Evolutionary conservation across 2,329 filamentous ascomycete species (phyloP), one percentile per base, ranked within the genome.

Genomic region (Grosmannia clavigera): DNA sequence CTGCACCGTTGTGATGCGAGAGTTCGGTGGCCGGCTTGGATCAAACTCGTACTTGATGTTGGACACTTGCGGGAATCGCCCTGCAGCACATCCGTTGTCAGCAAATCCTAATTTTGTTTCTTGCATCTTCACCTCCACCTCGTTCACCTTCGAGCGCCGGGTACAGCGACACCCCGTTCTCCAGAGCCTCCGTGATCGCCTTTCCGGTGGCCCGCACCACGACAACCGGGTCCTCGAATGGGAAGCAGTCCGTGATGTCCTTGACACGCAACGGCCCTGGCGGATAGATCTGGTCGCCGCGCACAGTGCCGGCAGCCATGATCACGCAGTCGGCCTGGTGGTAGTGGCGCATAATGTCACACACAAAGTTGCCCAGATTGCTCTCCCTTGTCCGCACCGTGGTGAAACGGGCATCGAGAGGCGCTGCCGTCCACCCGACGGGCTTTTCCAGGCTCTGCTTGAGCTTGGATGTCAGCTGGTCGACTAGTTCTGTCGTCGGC

Each of bases 341-440:
- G 69, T 95, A 87, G 63, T 84, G 84, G 9, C 90, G 82, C 90
- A 96, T 95, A 29, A 96, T 80, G 69, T 96, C 91, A 72, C 88
- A 94, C 3, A 95, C 87, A 70, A 95, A 95, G 72, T 96, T 96
- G 1, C 88, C 90, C 16, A 95, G 75, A 68, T 96, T 96, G 59
- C 87, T 90, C 72, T 96, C 91, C 54, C 76, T 78, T 25, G 82
- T 76, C 12, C 91, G 80, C 0, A 95, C 89, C 0, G 90, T 95
- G 19, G 84, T 87, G 71, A 96, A 96, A 2, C 91, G 85, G 2
- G 88, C 88, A 69, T 96, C 92, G 0, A 96, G 80, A 0, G 91
- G 88, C 1, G 84, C 85, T 0, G 86, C 84, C 0, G 90, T 95
- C 74, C 88, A 95, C 3, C 91, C 90, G 35, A 96, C 77, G 0